phyloP scores from a whole-genome alignment of 495 filamentous ascomycete species.

The Copromyces sp. region DNA sequence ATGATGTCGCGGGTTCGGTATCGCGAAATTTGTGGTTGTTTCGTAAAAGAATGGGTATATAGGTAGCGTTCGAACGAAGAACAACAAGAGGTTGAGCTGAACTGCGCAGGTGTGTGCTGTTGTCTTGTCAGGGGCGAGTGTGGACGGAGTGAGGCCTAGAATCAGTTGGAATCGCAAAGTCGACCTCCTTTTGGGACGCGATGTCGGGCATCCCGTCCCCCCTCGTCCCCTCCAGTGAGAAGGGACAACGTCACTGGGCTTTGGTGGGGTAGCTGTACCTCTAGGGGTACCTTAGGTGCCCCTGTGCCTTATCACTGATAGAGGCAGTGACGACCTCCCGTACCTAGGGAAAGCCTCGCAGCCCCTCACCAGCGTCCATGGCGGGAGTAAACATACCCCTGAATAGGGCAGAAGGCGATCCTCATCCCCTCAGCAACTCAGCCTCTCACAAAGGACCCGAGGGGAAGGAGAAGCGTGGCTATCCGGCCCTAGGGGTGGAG shows the following conservation, averaged over 20 bases:
- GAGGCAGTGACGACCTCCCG: too few species aligned
- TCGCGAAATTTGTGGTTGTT: neutral
- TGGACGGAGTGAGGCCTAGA: constrained; percentile 6
- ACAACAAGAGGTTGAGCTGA: neutral
- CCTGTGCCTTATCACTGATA: neutral
- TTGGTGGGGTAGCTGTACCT: neutral
- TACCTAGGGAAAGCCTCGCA: too few species aligned
- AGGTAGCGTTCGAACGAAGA: neutral
- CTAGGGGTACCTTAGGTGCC: neutral
- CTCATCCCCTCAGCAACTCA: neutral
- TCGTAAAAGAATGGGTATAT: neutral
- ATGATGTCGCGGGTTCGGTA: neutral
- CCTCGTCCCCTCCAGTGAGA: neutral
- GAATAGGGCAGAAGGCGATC: neutral
- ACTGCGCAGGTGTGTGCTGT: neutral
- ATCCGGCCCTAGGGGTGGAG: neutral
- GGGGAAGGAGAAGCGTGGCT: neutral
- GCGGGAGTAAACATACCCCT: neutral
- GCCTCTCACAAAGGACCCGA: neutral
- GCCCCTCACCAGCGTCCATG: neutral
- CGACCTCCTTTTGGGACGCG: neutral
- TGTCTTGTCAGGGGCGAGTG: neutral
- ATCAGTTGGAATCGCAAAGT: constrained; percentile 23
- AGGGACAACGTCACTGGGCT: neutral
- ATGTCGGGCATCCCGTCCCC: neutral